A percentile compares a stretch with the other conserved stretches of the same genome.
Conservation (phyloP, 306 rosid species). For the Canavalia ensiformis region DNA sequence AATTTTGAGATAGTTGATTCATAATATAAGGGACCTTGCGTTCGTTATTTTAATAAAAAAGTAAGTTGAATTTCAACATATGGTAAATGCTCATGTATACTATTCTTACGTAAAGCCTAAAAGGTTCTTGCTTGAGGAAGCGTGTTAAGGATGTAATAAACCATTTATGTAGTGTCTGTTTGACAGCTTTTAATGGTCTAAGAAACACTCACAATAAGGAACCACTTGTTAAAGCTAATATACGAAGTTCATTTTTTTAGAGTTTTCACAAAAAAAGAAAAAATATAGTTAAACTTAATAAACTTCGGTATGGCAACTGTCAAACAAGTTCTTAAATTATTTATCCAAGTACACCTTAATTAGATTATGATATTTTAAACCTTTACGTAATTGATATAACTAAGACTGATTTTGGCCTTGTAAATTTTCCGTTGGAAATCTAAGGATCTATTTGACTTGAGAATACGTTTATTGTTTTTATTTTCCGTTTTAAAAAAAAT, state of each 20-base stretch:
- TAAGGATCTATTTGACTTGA: background rate
- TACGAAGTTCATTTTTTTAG: no score
- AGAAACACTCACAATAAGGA: no score
- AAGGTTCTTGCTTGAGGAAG: background rate
- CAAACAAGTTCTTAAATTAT: background rate
- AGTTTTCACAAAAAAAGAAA: no score
- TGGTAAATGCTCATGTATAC: background rate
- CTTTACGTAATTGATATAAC: slow-evolving; percentile 1
- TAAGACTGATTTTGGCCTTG: background rate
- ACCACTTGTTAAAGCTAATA: no score
- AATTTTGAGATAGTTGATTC: no score
- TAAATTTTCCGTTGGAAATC: background rate
- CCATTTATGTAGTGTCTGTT: background rate
- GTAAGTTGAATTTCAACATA: background rate
- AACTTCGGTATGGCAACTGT: no score
- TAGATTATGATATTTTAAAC: background rate
- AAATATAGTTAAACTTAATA: background rate
- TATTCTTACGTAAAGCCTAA: background rate
- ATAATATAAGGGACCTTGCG: no score
- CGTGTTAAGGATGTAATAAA: background rate
- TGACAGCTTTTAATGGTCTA: background rate
- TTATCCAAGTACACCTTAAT: background rate
- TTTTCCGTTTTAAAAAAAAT: background rate
- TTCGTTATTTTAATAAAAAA: background rate
- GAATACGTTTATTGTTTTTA: background rate